A percentile compares a stretch with the other conserved stretches of the same genome.
Conservation (phyloP, 768 basidiomycete genomes). For the Polyporus arcularius region DNA sequence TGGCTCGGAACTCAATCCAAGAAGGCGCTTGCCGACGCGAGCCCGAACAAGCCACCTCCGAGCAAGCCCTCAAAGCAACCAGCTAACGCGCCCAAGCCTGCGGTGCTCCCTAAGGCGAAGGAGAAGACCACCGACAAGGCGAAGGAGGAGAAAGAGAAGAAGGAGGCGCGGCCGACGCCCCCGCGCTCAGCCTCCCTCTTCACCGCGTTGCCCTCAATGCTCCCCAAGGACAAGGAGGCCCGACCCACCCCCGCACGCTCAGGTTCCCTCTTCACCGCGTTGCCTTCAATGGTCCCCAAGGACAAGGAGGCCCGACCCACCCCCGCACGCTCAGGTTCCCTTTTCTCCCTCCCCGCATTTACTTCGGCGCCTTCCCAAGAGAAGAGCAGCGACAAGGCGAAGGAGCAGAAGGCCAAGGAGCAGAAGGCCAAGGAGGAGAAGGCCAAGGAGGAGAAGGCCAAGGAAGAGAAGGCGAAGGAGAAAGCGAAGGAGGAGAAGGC, state of each 20-base stretch:
- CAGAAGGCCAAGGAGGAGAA: neutral
- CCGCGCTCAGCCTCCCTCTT: no score
- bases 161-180: neutral
- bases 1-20: neutral
- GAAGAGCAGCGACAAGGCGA: neutral
- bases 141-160: neutral
- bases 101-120: neutral
- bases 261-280: conserved; percentile 15
- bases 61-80: neutral
- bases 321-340: conserved; percentile 6
- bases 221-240: neutral
- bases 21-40: conserved; percentile 6
- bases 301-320: neutral
- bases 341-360: conserved; percentile 14
- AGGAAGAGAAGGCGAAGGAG: conserved; percentile 1
- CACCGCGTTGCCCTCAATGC: neutral
- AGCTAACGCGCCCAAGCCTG: conserved; percentile 1
- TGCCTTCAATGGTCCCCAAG: no score
- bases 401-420: neutral
- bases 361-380: neutral
- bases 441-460: neutral
- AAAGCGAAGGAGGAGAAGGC: no score
- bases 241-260: neutral
- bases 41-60: neutral
- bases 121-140: neutral